These are phyloP conservation scores for Globisporangium lucens DNA, from an alignment of 352 stramenopile species.

Conservation along the genomic window DNA sequence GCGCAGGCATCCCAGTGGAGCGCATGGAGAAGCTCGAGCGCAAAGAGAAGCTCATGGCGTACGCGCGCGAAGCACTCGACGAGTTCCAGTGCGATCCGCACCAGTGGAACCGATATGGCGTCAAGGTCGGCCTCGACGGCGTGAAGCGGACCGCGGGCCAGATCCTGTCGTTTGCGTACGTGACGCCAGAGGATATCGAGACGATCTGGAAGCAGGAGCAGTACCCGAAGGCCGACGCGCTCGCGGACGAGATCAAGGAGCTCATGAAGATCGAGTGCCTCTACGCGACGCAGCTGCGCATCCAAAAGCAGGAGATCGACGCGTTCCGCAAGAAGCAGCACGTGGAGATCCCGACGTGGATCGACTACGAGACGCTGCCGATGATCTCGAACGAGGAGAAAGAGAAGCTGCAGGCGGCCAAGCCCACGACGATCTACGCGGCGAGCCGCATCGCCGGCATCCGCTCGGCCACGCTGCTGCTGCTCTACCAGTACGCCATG, in stretches of 20 bases:
- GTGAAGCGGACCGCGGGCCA: conserved; percentile 78
- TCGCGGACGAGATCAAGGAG: conserved; percentile 37
- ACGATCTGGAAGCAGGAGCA: conserved; percentile 43
- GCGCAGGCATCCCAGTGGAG: conserved; percentile 62
- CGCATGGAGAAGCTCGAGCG: conserved; percentile 81
- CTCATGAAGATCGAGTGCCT: conserved; percentile 87
- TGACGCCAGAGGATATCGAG: conserved; percentile 56
- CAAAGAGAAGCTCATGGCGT: conserved; percentile 77
- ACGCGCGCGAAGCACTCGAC: conserved; percentile 46
- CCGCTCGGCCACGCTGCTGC: conserved; percentile 68
- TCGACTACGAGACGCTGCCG: conserved; percentile 92
- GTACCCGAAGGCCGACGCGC: conserved; percentile 53
- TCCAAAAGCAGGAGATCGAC: conserved; percentile 96
- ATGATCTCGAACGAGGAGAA: conserved; percentile 96
- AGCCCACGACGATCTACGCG: conserved; percentile 93
- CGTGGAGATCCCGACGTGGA: conserved; percentile 90
- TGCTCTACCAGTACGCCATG: conserved; percentile 74
- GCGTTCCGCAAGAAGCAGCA: conserved; percentile 93
- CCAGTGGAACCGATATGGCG: conserved; percentile 81
- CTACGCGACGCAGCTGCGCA: conserved; percentile 92
- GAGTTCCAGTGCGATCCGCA: conserved; percentile 66
- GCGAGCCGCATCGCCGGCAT: conserved; percentile 93
- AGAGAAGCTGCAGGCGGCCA: conserved; percentile 87
- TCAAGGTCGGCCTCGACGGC: conserved; percentile 72
- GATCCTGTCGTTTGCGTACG: conserved; percentile 66